Evolutionary conservation across 306 rosid species (phyloP), one percentile per base, ranked within the genome.

Genomic region (Lupinus albus): DNA sequence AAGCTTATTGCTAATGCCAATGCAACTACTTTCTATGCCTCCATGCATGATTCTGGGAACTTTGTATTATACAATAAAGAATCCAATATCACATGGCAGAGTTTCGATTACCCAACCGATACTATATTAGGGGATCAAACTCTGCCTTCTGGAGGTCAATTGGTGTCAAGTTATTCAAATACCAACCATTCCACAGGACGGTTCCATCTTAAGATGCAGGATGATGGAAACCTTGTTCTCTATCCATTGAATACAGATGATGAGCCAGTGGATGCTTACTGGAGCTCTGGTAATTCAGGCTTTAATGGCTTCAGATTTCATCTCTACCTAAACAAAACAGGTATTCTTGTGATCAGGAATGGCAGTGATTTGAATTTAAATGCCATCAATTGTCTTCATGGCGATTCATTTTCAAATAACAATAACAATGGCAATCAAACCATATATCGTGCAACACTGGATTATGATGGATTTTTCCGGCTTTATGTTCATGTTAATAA

Each of bases 1-100:
- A 73, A 48, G 36, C 20, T 9, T 50, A 52, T 81, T 57, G 77
- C 65, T 18, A 36, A n/a, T 45, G 16, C 18, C 48, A 46, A 2
- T 42, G 41, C 15, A 50, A 58, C 45, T 25, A 77, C 76, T 64
- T 50, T 33, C 30, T 81, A 20, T 49, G 85, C 82, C 73, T 77
- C 74, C 63, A 49, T 81, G 71, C 82, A 69, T 46, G 77, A 81
- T 59, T 33, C 75, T 45, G 82, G 85, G 9, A 81, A 77, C 75
- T 73, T 81, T 16, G 77, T 73, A 14, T 51, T 81, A 1, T 68
- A 69, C 15, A 8, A 45, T 33, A 21, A 11, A 0, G 52, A 11
- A 6, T 20, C 18, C 15, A 7, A 7, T 5, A 41, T 67, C 60
- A 61, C 76, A 59, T 80, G 81, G 84, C 81, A 71, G 69, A 80